Evolutionary conservation across 1,139 yeast genomes (phyloP).

Genomic region (Kurtzmaniella quercitrusa): DNA sequence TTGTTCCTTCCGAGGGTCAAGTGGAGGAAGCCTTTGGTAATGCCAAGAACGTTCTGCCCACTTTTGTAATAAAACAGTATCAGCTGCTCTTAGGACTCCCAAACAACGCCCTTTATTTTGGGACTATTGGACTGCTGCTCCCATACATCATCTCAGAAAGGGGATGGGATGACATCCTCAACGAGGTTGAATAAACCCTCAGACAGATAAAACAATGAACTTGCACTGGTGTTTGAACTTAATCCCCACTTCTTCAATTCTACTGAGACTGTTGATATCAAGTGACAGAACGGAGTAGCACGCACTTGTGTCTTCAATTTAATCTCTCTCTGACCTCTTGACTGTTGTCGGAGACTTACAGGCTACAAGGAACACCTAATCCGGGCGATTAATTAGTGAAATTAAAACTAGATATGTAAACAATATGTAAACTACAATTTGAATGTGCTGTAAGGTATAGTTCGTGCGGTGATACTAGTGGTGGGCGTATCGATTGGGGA

Average conservation of each 20-base stretch:
- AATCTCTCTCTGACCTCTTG: neutral
- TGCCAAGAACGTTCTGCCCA: slow-evolving; percentile 38
- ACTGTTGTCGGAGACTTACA: neutral
- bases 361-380: neutral
- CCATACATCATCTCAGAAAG: slow-evolving; percentile 36
- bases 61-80: slow-evolving; percentile 43
- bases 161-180: slow-evolving; percentile 36
- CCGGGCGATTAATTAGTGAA: neutral
- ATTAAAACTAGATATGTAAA: neutral
- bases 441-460: neutral
- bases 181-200: neutral
- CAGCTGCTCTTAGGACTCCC: slow-evolving; percentile 40
- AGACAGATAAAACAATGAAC: neutral
- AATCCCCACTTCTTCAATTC: neutral
- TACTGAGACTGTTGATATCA: neutral
- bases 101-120: slow-evolving; percentile 34
- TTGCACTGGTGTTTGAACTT: neutral
- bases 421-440: neutral
- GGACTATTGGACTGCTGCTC: slow-evolving; percentile 36
- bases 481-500: too few species aligned
- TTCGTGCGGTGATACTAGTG: too few species aligned
- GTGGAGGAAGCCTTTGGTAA: slow-evolving; percentile 8
- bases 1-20: slow-evolving; percentile 7
- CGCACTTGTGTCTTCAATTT: neutral
- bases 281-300: neutral